Evolutionary conservation across 169 alveolate species (phyloP).

Genomic region (Sarcocystis neurona): DNA sequence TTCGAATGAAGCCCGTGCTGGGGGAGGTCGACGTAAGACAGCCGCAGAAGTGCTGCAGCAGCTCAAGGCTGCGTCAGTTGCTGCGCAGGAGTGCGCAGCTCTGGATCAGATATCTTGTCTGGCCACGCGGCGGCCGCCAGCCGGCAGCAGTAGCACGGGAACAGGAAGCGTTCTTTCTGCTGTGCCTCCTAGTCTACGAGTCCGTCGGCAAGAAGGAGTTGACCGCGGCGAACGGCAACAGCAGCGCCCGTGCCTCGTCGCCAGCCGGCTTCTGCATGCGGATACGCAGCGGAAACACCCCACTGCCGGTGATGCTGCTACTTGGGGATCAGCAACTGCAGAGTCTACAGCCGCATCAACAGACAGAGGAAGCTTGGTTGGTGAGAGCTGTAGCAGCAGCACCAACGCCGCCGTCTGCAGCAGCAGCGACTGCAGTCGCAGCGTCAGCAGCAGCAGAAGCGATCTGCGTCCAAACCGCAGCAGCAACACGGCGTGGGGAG

Average conservation of each 20-base stretch:
- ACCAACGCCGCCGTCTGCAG: background rate
- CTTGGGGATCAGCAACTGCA: background rate
- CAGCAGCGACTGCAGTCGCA: constrained; percentile 1
- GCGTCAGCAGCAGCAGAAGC: constrained; percentile 22
- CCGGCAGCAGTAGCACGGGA: background rate
- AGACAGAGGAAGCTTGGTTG: background rate
- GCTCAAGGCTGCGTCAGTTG: constrained; percentile 42
- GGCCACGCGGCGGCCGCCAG: background rate
- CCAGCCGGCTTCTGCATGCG: too few species aligned
- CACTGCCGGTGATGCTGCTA: background rate
- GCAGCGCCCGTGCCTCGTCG: too few species aligned
- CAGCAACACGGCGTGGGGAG: constrained; percentile 48
- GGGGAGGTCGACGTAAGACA: too few species aligned
- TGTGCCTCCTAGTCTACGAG: too few species aligned
- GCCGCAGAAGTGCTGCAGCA: constrained; percentile 43
- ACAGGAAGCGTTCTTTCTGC: background rate
- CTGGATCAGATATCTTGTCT: too few species aligned
- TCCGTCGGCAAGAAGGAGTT: too few species aligned
- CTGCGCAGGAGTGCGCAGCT: constrained; percentile 44
- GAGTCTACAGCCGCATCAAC: background rate
- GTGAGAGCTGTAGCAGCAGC: too few species aligned
- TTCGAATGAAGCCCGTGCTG: too few species aligned
- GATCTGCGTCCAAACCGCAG: background rate
- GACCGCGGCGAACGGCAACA: too few species aligned
- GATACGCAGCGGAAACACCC: background rate